Evolutionary conservation across 2,329 filamentous ascomycete species (phyloP).

Genomic region (Xylaria sp.): DNA sequence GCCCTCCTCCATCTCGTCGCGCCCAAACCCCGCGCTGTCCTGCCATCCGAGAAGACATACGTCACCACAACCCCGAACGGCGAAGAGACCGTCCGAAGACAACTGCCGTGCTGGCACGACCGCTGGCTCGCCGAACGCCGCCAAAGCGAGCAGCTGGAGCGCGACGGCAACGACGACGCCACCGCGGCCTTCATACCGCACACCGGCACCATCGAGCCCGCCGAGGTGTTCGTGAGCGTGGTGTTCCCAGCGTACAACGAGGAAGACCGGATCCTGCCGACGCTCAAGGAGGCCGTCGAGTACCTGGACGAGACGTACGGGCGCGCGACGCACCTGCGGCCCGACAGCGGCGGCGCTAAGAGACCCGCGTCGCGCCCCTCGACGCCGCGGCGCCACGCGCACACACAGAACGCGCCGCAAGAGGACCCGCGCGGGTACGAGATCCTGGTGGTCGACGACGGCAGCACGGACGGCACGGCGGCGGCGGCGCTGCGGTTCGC

Average conservation of each 20-base stretch:
- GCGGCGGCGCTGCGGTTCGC: constrained; percentile 81
- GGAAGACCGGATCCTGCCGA: constrained; percentile 78
- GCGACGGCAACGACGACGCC: constrained; percentile 39
- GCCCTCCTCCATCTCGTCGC: constrained; percentile 74
- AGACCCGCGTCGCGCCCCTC: constrained; percentile 39
- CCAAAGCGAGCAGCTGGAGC: constrained; percentile 49
- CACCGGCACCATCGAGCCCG: constrained; percentile 68
- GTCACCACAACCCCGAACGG: constrained; percentile 73
- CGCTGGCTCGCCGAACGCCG: constrained; percentile 68
- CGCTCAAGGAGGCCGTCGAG: constrained; percentile 87
- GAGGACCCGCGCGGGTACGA: constrained; percentile 73
- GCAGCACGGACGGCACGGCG: constrained; percentile 81
- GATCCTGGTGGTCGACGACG: constrained; percentile 90
- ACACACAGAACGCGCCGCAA: constrained; percentile 45
- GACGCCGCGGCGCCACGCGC: constrained; percentile 43
- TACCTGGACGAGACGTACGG: constrained; percentile 83
- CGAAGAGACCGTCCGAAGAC: constrained; percentile 53
- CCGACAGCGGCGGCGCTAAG: constrained; percentile 36
- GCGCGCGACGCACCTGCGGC: constrained; percentile 42
- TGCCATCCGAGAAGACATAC: constrained; percentile 84
- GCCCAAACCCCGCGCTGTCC: constrained; percentile 75
- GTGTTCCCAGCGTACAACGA: constrained; percentile 98
- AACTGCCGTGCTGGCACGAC: constrained; percentile 89
- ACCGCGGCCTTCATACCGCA: constrained; percentile 51
- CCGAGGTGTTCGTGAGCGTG: constrained; percentile 85